These are phyloP conservation scores for Viola odorata DNA, from an alignment of 345 rosid species.

Conservation along the genomic window DNA sequence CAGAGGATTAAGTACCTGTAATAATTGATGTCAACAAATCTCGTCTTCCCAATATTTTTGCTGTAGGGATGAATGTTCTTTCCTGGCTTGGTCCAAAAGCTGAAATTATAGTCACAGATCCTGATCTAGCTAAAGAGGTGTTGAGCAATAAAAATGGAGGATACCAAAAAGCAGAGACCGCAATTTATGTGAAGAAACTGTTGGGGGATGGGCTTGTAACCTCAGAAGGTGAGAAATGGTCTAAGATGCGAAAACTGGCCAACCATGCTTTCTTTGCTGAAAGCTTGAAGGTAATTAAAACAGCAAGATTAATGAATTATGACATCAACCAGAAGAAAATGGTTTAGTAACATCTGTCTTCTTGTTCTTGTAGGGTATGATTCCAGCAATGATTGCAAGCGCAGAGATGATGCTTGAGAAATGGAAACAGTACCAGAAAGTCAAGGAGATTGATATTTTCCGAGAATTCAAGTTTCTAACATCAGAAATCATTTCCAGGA, in stretches of 20 bases:
- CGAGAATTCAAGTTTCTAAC: constrained; percentile 33
- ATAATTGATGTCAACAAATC: too few species aligned
- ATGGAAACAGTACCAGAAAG: constrained; percentile 26
- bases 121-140: constrained; percentile 38
- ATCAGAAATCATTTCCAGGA: constrained; percentile 42
- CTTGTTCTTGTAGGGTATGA: constrained; percentile 21
- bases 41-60: neutral
- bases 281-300: constrained; percentile 30
- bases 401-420: constrained; percentile 41
- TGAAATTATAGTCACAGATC: constrained; percentile 30
- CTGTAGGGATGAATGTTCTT: constrained; percentile 30
- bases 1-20: too few species aligned
- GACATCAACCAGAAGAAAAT: neutral
- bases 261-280: constrained; percentile 45
- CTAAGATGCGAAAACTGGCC: constrained; percentile 35
- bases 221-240: constrained; percentile 38
- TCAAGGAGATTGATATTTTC: constrained; percentile 36
- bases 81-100: constrained; percentile 35
- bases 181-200: constrained; percentile 13
- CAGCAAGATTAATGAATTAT: neutral
- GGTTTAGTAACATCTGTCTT: neutral
- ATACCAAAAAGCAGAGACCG: constrained; percentile 6
- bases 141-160: constrained; percentile 29
- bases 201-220: constrained; percentile 37
- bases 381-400: constrained; percentile 34